Conservation (phyloP, 768 basidiomycete species). For the Amanita subjunquillea region DNA sequence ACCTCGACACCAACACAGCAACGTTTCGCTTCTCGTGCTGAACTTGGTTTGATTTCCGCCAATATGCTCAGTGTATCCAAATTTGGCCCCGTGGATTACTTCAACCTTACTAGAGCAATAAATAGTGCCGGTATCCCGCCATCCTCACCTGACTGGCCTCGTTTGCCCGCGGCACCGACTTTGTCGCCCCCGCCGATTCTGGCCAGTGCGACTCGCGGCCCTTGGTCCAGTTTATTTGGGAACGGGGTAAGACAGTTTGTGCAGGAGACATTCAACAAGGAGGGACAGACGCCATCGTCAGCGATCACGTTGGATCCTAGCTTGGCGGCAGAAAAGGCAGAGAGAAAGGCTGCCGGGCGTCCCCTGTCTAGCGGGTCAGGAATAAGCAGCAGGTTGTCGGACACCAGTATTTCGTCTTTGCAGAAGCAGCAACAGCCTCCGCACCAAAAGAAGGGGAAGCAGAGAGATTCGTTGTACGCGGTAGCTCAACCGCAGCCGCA, state of each 20-base stretch:
- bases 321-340: not conserved
- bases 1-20: constrained; percentile 2
- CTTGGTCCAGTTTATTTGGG: constrained; percentile 76
- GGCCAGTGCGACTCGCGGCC: constrained; percentile 43
- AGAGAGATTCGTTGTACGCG: constrained; percentile 12
- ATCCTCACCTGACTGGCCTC: constrained; percentile 43
- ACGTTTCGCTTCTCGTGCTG: constrained; percentile 1
- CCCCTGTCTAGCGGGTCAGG: not conserved
- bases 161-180: constrained; percentile 31
- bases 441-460: constrained; percentile 7
- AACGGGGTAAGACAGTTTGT: constrained; percentile 59
- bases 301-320: constrained; percentile 13
- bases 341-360: not conserved
- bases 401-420: not conserved
- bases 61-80: constrained; percentile 9
- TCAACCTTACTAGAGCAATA: constrained; percentile 30
- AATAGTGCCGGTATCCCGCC: constrained; percentile 13
- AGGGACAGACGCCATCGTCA: constrained; percentile 26
- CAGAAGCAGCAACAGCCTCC: constrained; percentile 1
- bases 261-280: constrained; percentile 35
- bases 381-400: not conserved
- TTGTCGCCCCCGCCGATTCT: constrained; percentile 33
- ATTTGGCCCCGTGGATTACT: constrained; percentile 42
- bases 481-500: constrained; percentile 2
- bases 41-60: constrained; percentile 2